Percentiles rank a stretch among this genome's conserved stretches.
phyloP scores from a whole-genome alignment of 768 basidiomycete genomes.

The Rhizopogon roseolus region DNA sequence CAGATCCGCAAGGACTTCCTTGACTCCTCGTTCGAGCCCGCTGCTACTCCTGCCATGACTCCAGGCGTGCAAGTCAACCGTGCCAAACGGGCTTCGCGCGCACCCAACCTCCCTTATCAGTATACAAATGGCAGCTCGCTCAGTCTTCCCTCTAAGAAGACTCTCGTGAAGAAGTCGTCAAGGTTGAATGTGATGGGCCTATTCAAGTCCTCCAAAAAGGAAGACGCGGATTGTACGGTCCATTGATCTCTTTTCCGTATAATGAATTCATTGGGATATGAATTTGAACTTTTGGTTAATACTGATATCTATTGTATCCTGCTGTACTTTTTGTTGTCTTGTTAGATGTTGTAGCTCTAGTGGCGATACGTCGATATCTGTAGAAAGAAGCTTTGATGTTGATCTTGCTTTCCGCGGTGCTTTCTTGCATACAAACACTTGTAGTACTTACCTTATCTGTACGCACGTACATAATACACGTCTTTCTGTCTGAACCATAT shows the following conservation, averaged over 20 bases:
- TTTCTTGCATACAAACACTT: neutral
- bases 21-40: slow-evolving; percentile 39
- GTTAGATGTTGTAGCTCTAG: neutral
- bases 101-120: slow-evolving; percentile 5
- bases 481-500: neutral
- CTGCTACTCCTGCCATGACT: slow-evolving; percentile 5
- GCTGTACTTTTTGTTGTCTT: neutral
- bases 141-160: slow-evolving; percentile 10
- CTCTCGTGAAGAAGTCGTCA: slow-evolving; percentile 18
- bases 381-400: neutral
- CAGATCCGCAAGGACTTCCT: slow-evolving; percentile 37
- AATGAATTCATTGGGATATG: neutral
- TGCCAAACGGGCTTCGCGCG: slow-evolving; percentile 1
- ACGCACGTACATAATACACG: neutral
- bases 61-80: neutral
- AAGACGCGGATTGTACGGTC: neutral
- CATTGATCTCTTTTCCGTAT: slow-evolving; percentile 1
- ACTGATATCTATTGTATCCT: neutral
- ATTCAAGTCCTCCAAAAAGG: slow-evolving; percentile 23
- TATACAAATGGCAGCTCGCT: slow-evolving; percentile 2
- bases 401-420: neutral
- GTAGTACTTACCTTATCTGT: neutral
- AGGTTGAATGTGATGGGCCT: slow-evolving; percentile 24
- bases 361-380: neutral
- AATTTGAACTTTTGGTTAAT: slow-evolving; percentile 1